These are phyloP conservation scores for Vicia sativa DNA, from an alignment of 306 rosid genomes.

Conservation along the genomic window DNA sequence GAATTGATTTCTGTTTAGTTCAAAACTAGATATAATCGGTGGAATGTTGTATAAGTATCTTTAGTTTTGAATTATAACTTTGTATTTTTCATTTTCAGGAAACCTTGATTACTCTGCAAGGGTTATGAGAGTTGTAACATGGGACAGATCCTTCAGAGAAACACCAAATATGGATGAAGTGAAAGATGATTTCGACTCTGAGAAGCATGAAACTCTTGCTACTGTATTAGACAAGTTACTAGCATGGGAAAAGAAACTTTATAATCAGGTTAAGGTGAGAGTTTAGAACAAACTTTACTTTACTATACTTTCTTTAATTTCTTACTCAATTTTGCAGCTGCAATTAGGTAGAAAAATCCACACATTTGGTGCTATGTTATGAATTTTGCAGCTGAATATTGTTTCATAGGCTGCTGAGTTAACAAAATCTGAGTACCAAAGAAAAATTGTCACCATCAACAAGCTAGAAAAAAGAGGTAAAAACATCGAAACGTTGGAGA, in stretches of 20 bases:
- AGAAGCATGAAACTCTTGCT: constrained; percentile 86
- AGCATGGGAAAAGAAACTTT: constrained; percentile 95
- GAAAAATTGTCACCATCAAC: constrained; percentile 64
- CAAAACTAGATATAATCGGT: too few relatives aligned
- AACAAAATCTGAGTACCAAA: constrained; percentile 88
- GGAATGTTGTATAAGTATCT: too few relatives aligned
- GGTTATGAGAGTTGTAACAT: constrained; percentile 90
- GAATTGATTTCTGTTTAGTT: too few relatives aligned
- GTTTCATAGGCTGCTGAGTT: constrained; percentile 86
- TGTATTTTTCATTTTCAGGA: constrained; percentile 45
- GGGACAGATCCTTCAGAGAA: constrained; percentile 85
- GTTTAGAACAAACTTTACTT: neutral
- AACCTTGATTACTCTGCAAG: constrained; percentile 89
- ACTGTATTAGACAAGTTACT: constrained; percentile 85
- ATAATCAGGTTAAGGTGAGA: constrained; percentile 82
- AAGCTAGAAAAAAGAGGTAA: constrained; percentile 68
- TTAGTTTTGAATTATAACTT: neutral
- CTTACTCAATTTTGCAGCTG: neutral
- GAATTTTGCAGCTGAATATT: constrained; percentile 35
- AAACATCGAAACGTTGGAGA: constrained; percentile 77
- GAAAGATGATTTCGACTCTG: constrained; percentile 74
- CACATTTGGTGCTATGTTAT: constrained; percentile 17
- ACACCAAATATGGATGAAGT: constrained; percentile 50
- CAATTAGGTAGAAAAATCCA: neutral
- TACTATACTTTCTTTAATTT: neutral